Conservation (phyloP, 1,284 basidiomycete species). For the Macrocystidia cucumis region DNA sequence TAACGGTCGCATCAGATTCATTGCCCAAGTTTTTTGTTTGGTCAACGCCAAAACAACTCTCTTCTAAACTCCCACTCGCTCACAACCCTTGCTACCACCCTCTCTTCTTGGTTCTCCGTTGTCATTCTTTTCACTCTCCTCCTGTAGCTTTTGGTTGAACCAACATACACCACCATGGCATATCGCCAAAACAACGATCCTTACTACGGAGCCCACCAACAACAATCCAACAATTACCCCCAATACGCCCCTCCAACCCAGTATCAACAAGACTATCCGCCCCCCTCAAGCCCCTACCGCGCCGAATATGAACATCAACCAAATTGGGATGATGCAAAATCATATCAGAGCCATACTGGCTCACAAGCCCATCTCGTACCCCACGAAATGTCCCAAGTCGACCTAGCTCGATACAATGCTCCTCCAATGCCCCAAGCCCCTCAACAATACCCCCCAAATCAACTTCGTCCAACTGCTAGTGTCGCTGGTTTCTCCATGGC, state of each 20-base stretch:
- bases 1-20: too few relatives aligned
- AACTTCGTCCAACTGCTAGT: conserved; percentile 40
- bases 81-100: too few relatives aligned
- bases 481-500: conserved; percentile 59
- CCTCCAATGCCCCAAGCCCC: conserved; percentile 50
- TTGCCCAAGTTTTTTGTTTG: too few relatives aligned
- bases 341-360: conserved; percentile 55
- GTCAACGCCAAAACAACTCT: too few relatives aligned
- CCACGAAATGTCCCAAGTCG: conserved; percentile 51
- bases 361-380: conserved; percentile 68
- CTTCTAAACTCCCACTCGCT: too few relatives aligned
- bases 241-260: conserved; percentile 19
- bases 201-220: conserved; percentile 28
- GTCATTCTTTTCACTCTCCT: conserved; percentile 8
- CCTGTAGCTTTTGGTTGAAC: conserved; percentile 4
- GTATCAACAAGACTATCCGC: conserved; percentile 28
- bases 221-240: conserved; percentile 15
- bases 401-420: conserved; percentile 21
- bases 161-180: conserved; percentile 42
- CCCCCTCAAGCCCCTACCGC: conserved; percentile 13
- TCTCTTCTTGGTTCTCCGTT: too few relatives aligned
- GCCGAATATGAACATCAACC: conserved; percentile 36
- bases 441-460: conserved; percentile 49
- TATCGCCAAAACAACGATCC: conserved; percentile 47
- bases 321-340: conserved; percentile 56